Base-by-base conservation (phyloP, 75 land plant species). In the Pinus albicaulis region DNA sequence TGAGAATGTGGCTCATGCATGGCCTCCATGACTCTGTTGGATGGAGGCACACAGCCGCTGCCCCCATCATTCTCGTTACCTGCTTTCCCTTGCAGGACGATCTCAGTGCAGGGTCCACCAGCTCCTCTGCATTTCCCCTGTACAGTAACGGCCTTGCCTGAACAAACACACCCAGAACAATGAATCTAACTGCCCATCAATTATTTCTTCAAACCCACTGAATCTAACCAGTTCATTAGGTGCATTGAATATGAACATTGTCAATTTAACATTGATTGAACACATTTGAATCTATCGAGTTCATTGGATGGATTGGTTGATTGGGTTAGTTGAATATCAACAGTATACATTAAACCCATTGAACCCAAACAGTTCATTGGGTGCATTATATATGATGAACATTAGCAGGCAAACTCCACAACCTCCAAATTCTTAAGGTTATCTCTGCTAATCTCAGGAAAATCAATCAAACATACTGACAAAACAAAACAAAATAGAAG, bases 61-160 rank as follows among this genome's bases (percentile, higher is more conserved):
- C 92, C 44, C 78, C 57, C 55, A 86, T 44, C 92, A 91, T 80
- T 22, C 83, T 75, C 19, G 73, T 70, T 73, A 92, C 81, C 68
- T 92, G 91, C 24, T 28, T 82, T 36, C 75, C 53, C 38, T 80
- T 80, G 31, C 70, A 83, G 22, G 59, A 74, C 28, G 58, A 55
- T 65, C 70, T 82, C 23, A 89, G 78, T 56, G 57, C 59, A 3
- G 96, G 92, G 78, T 95, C 98, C 34, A 95, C 74, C 74, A 95
- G 61, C 59, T 84, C 70, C 41, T 77, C 77, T 25, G 83, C 55
- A 1, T 65, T 71, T 68, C n/a, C 82, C 55, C 70, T 74, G 25
- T 81, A 81, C 44, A 95, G 58, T 20, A 88, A 76, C 16, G 96
- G 96, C 66, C 89, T 95, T 62, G 89, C 98, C 98, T 93, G 82